Evolutionary conservation across 306 rosid genomes (phyloP).

Genomic region (Trifolium pratense): DNA sequence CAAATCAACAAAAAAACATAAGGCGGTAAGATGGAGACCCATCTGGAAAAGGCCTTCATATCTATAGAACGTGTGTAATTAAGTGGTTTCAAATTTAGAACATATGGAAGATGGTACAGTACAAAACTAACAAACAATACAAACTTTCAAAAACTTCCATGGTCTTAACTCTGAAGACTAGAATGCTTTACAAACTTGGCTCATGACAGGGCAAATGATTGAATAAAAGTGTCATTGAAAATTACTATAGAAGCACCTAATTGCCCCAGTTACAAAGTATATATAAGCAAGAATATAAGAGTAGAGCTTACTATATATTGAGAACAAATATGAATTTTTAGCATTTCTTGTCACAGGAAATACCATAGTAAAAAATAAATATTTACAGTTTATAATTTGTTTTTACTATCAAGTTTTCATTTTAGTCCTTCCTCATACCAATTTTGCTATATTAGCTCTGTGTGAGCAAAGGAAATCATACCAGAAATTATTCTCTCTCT

Average conservation of each 20-base stretch:
- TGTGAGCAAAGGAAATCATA: too few relatives aligned
- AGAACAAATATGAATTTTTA: not conserved
- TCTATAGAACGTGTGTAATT: conserved; percentile 6
- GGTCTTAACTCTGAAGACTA: not conserved
- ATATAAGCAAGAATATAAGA: not conserved
- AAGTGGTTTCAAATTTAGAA: conserved; percentile 9
- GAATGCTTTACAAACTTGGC: conserved; percentile 16
- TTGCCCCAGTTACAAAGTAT: not conserved
- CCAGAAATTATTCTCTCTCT: too few relatives aligned
- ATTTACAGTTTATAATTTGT: too few relatives aligned
- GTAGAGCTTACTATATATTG: not conserved
- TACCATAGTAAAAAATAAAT: too few relatives aligned
- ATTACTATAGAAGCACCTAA: not conserved
- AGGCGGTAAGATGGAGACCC: conserved; percentile 3
- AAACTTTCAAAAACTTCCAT: not conserved
- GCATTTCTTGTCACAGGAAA: too few relatives aligned
- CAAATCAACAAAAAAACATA: conserved; percentile 28
- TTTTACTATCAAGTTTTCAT: too few relatives aligned
- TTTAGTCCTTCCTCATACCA: too few relatives aligned
- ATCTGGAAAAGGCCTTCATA: conserved; percentile 2
- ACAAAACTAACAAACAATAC: conserved; percentile 8
- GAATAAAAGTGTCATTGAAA: conserved; percentile 10
- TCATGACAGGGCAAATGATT: conserved; percentile 24
- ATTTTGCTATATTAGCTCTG: too few relatives aligned
- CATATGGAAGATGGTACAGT: conserved; percentile 6